Evolutionary conservation across 768 basidiomycete genomes (phyloP).

Genomic region (Auriscalpium vulgare): DNA sequence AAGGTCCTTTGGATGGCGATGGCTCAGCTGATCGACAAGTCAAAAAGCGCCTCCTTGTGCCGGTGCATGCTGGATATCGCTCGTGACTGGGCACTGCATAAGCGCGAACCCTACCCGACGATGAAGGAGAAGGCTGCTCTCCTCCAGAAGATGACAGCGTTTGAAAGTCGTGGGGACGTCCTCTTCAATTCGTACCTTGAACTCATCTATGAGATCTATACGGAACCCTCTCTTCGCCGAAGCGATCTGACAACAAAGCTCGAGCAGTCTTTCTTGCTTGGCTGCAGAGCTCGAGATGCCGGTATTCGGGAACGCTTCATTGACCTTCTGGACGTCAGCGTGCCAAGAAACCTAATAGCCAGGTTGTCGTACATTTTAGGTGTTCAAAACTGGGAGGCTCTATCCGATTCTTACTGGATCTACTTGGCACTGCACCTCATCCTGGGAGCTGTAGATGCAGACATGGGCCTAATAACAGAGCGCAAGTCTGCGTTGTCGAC

Average conservation of each 20-base stretch:
- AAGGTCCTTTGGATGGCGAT: slow-evolving; percentile 72
- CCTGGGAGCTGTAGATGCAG: slow-evolving; percentile 59
- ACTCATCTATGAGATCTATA: slow-evolving; percentile 92
- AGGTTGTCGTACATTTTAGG: slow-evolving; percentile 87
- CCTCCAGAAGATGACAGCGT: slow-evolving; percentile 80
- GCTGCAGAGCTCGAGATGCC: slow-evolving; percentile 79
- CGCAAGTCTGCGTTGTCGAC: slow-evolving; percentile 30
- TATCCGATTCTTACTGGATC: slow-evolving; percentile 92
- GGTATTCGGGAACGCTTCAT: slow-evolving; percentile 77
- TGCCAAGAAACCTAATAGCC: slow-evolving; percentile 73
- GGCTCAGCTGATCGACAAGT: slow-evolving; percentile 81
- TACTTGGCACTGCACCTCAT: slow-evolving; percentile 85
- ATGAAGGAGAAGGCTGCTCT: slow-evolving; percentile 94
- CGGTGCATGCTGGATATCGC: slow-evolving; percentile 80
- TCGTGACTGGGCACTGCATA: slow-evolving; percentile 83
- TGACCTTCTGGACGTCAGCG: slow-evolving; percentile 81
- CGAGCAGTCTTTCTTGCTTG: slow-evolving; percentile 89
- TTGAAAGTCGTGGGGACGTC: slow-evolving; percentile 70
- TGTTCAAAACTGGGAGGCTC: slow-evolving; percentile 90
- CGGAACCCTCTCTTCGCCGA: slow-evolving; percentile 72
- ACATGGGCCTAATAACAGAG: slow-evolving; percentile 33
- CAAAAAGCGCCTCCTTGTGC: slow-evolving; percentile 71
- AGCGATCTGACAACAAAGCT: slow-evolving; percentile 91
- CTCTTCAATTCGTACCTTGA: slow-evolving; percentile 81
- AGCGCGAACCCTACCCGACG: slow-evolving; percentile 79